Base-by-base conservation (phyloP, 495 filamentous ascomycete genomes). In the Penicillium paradoxum region DNA sequence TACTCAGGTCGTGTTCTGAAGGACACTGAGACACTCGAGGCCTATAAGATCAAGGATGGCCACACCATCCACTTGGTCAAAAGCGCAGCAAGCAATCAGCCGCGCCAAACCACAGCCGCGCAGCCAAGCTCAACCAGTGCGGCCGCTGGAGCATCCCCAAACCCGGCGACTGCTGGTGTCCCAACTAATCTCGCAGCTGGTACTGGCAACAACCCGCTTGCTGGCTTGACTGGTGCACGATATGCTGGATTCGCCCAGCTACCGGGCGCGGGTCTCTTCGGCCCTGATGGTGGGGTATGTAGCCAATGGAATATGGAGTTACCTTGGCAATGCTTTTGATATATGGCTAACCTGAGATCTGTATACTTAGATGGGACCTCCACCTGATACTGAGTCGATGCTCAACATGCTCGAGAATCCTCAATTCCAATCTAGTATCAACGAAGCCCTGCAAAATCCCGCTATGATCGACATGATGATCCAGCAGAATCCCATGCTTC, bases 1-100 rank as follows among this genome's bases (percentile, higher is more conserved):
- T 97, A 97, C 72, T 97, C 92, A 6, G 95, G 95, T 24, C 84
- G 91, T 53, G 91, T 99, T 18, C 79, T 99, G 71, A 99, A 97
- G 73, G 89, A 99, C 64, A 82, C 83, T 36, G 91, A 97, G 55
- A 86, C 87, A 0, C 70, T 99, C 38, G 83, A 76, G 48, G 80
- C 83, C 21, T 95, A 95, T 73, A 99, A 96, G 73, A 89, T 99
- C 69, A 95, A 97, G 72, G 81, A 89, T 50, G 87, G 89, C n/a
- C 90, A 97, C 64, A 97, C 93, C 8, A 83, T 97, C 53, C 95
- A 99, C 69, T 78, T 99, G 62, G 95, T 99, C 49, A 96, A 95
- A 70, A 89, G 89, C 59, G 95, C 95, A 27, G 86, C 85, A 21
- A 97, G 92, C 77, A 97, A 96, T 66, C 80, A 84, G 50, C 53